These are phyloP conservation scores for Cetradonia linearis DNA, from an alignment of 495 filamentous ascomycete species.

Conservation along the genomic window DNA sequence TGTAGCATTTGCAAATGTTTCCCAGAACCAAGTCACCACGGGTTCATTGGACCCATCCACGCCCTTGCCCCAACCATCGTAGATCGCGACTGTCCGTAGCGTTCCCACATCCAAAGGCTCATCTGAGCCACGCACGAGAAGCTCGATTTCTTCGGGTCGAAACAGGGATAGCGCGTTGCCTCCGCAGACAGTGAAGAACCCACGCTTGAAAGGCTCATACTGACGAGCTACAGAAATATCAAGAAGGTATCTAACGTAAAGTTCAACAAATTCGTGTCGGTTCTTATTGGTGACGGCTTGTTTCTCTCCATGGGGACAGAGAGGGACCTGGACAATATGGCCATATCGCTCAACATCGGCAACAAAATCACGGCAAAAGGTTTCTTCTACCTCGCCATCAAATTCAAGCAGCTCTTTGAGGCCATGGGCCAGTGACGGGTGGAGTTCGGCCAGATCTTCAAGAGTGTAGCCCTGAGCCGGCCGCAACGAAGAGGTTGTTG, in stretches of 20 bases:
- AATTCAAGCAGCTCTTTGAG: conserved; percentile 69
- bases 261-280: conserved; percentile 75
- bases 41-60: conserved; percentile 46
- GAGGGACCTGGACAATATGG: conserved; percentile 50
- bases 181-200: conserved; percentile 87
- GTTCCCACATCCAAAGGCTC: conserved; percentile 69
- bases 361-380: conserved; percentile 78
- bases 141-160: conserved; percentile 88
- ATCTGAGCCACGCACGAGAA: conserved; percentile 81
- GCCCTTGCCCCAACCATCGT: conserved; percentile 61
- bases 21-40: conserved; percentile 82
- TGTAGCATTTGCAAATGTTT: conserved; percentile 55
- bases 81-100: conserved; percentile 66
- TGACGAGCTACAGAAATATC: conserved; percentile 71
- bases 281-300: conserved; percentile 77
- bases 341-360: conserved; percentile 72
- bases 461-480: conserved; percentile 61
- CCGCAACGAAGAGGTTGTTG: conserved; percentile 45
- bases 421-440: conserved; percentile 66
- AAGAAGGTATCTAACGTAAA: conserved; percentile 73
- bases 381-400: conserved; percentile 73
- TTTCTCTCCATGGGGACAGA: conserved; percentile 65
- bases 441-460: conserved; percentile 77
- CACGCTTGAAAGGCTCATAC: conserved; percentile 91
- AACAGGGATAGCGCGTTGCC: conserved; percentile 85